Percentiles rank a stretch among this genome's conserved stretches.
phyloP scores from a whole-genome alignment of 1,284 basidiomycete genomes.

The Microbotryum intermedium region DNA sequence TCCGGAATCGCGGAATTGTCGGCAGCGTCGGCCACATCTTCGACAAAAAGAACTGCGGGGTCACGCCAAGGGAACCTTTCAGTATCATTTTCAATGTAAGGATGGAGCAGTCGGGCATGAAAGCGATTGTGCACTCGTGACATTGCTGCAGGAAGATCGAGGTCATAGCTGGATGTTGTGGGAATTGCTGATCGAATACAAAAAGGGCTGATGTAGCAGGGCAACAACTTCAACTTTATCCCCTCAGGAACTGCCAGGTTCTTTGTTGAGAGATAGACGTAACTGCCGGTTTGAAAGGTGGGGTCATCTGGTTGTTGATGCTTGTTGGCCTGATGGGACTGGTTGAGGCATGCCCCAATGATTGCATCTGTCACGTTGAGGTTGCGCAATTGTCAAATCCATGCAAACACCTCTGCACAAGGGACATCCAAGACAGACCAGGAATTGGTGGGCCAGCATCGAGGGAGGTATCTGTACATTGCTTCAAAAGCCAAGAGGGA shows the following conservation, averaged over 20 bases:
- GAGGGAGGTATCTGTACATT: slow-evolving; percentile 5
- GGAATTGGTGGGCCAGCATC: background rate
- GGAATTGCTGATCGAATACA: background rate
- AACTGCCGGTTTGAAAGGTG: background rate
- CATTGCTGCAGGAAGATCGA: background rate
- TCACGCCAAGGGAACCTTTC: no score
- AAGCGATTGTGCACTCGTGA: no score
- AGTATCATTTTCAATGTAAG: no score
- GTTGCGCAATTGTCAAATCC: background rate
- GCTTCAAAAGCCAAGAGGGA: slow-evolving; percentile 1
- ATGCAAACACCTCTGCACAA: background rate
- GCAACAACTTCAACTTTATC: slow-evolving; percentile 1
- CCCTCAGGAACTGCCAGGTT: background rate
- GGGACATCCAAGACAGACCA: background rate
- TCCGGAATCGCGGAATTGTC: no score
- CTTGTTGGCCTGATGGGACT: background rate
- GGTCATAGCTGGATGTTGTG: background rate
- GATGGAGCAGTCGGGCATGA: no score
- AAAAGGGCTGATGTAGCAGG: slow-evolving; percentile 1
- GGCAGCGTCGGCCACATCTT: no score
- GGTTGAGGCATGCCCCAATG: slow-evolving; percentile 1
- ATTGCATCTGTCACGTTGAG: slow-evolving; percentile 1
- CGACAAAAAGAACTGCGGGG: no score
- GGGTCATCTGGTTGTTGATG: background rate
- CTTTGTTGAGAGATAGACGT: slow-evolving; percentile 1